Percentiles rank a stretch among this genome's conserved stretches.
phyloP scores from a whole-genome alignment of 2,329 filamentous ascomycete genomes.

The Ceratocystis diversiconidia region DNA sequence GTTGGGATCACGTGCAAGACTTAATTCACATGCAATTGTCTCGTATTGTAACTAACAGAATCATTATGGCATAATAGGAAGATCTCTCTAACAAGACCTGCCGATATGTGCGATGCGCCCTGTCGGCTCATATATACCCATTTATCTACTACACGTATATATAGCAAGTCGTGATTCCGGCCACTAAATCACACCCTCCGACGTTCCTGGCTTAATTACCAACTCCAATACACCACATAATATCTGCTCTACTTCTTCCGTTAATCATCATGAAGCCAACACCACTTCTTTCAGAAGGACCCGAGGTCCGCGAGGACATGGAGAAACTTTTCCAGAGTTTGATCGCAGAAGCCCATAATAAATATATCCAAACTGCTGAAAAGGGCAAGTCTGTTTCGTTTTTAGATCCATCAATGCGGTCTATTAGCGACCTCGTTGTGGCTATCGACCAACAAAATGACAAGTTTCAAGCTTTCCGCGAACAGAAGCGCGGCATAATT shows the following conservation, averaged over 20 bases:
- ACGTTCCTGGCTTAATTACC: not conserved
- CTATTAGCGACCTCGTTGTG: slow-evolving; percentile 16
- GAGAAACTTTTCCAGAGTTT: slow-evolving; percentile 17
- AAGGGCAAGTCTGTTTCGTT: slow-evolving; percentile 13
- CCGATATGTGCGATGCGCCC: not conserved
- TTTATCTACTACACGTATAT: not conserved
- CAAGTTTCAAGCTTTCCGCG: slow-evolving; percentile 17
- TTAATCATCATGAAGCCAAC: not conserved
- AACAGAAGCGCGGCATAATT: slow-evolving; percentile 17
- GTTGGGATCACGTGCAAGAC: not conserved
- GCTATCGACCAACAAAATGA: slow-evolving; percentile 18
- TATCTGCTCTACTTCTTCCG: not conserved
- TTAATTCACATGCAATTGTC: not conserved
- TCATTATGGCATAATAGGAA: not conserved
- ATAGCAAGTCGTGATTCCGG: not conserved
- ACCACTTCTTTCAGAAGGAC: not conserved
- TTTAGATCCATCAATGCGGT: slow-evolving; percentile 12
- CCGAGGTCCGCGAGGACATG: slow-evolving; percentile 12
- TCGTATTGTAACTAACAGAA: not conserved
- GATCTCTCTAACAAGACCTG: not conserved
- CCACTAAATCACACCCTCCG: not conserved
- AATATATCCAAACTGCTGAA: slow-evolving; percentile 14
- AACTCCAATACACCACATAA: not conserved
- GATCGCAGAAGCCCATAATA: slow-evolving; percentile 17
- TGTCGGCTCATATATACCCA: not conserved